Evolutionary conservation across 306 rosid genomes (phyloP).

Genomic region (Medicago lupulina): DNA sequence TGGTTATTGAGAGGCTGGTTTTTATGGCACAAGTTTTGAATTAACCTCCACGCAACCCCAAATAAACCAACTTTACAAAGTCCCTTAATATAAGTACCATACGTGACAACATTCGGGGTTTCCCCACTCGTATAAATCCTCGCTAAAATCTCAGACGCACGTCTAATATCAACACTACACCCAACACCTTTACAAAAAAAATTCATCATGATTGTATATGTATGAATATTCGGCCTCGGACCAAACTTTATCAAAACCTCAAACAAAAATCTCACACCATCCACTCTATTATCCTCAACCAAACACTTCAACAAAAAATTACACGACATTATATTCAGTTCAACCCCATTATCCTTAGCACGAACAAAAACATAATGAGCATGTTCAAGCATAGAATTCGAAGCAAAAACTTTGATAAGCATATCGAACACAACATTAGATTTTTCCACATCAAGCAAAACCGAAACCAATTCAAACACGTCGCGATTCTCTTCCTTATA

Average conservation of each 20-base stretch:
- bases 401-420: slow-evolving; percentile 65
- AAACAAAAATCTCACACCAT: slow-evolving; percentile 51
- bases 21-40: slow-evolving; percentile 46
- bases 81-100: slow-evolving; percentile 62
- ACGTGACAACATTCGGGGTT: slow-evolving; percentile 63
- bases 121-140: slow-evolving; percentile 54
- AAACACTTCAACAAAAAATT: slow-evolving; percentile 78
- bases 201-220: slow-evolving; percentile 69
- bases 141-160: slow-evolving; percentile 57
- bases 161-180: slow-evolving; percentile 46
- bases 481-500: neutral
- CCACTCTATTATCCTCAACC: slow-evolving; percentile 58
- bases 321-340: slow-evolving; percentile 52
- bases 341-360: slow-evolving; percentile 53
- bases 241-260: slow-evolving; percentile 56
- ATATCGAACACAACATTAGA: slow-evolving; percentile 54
- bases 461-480: slow-evolving; percentile 45
- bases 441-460: slow-evolving; percentile 53
- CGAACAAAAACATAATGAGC: slow-evolving; percentile 58
- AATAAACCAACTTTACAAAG: slow-evolving; percentile 61
- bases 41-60: slow-evolving; percentile 49
- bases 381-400: slow-evolving; percentile 67
- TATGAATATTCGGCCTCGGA: slow-evolving; percentile 59
- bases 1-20: slow-evolving; percentile 54
- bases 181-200: slow-evolving; percentile 58